These are phyloP conservation scores for Prunus campanulata DNA, from an alignment of 306 rosid genomes.

Conservation along the genomic window DNA sequence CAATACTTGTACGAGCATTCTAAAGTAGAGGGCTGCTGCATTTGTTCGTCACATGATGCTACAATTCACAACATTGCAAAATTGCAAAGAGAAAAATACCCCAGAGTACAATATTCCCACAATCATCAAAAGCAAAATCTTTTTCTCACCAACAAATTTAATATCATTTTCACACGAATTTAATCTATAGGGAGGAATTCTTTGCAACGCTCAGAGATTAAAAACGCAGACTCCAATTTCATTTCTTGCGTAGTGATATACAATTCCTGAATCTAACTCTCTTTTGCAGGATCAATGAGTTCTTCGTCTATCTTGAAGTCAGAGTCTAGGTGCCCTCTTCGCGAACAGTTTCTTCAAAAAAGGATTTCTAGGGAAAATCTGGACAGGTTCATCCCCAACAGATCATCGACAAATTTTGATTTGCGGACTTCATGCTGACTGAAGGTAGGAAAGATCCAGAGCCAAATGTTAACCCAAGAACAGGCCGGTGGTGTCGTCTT, in stretches of 20 bases:
- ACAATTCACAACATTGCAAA: slow-evolving; percentile 61
- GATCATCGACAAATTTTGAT: slow-evolving; percentile 35
- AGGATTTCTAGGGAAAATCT: slow-evolving; percentile 32
- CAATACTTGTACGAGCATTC: slow-evolving; percentile 51
- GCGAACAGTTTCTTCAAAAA: slow-evolving; percentile 31
- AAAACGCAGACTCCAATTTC: neutral
- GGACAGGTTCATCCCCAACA: slow-evolving; percentile 36
- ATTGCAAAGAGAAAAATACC: slow-evolving; percentile 45
- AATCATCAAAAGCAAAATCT: neutral
- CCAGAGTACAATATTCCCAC: slow-evolving; percentile 51
- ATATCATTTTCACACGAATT: no score
- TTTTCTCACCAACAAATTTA: no score
- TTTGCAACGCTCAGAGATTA: neutral
- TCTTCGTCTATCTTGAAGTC: slow-evolving; percentile 21
- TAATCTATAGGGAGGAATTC: no score
- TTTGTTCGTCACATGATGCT: slow-evolving; percentile 50
- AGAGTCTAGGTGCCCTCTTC: slow-evolving; percentile 32
- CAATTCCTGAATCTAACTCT: neutral
- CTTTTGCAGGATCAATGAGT: slow-evolving; percentile 39
- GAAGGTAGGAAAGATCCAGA: slow-evolving; percentile 25
- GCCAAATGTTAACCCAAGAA: no score
- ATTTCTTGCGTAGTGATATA: neutral
- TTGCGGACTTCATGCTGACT: slow-evolving; percentile 28
- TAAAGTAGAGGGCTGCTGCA: slow-evolving; percentile 62
- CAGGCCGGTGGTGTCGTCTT: no score